Evolutionary conservation across 176 grass and related monocot species (phyloP).

Genomic region (Luzula sylvatica): DNA sequence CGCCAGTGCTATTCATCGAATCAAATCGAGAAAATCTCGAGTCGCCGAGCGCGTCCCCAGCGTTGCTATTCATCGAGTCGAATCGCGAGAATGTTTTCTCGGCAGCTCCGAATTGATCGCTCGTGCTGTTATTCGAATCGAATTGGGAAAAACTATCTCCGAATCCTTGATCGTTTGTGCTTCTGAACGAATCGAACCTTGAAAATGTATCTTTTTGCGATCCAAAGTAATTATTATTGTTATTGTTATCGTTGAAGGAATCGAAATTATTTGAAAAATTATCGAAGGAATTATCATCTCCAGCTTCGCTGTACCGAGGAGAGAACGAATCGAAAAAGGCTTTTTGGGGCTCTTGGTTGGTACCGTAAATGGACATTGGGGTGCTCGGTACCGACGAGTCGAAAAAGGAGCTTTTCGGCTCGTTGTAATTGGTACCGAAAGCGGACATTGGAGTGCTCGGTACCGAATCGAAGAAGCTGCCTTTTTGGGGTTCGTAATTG

Average conservation of each 20-base stretch:
- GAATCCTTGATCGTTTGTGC: conserved; percentile 44
- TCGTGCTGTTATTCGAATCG: conserved; percentile 55
- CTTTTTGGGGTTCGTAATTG: conserved; percentile 43
- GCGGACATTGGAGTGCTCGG: conserved; percentile 39
- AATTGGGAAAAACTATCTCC: conserved; percentile 49
- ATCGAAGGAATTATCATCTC: conserved; percentile 73
- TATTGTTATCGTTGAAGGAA: conserved; percentile 46
- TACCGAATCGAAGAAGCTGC: conserved; percentile 66
- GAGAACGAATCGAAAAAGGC: conserved; percentile 76
- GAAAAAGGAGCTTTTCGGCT: conserved; percentile 38
- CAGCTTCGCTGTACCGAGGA: conserved; percentile 76
- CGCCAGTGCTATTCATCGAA: conserved; percentile 63
- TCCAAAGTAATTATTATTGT: conserved; percentile 24
- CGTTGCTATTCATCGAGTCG: conserved; percentile 28
- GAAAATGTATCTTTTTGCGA: conserved; percentile 15
- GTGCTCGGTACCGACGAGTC: conserved; percentile 66
- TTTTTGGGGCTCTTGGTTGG: conserved; percentile 43
- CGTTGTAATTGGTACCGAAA: neutral
- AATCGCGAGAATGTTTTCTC: conserved; percentile 27
- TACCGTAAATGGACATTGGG: conserved; percentile 41
- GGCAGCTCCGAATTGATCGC: conserved; percentile 28
- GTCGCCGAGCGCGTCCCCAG: conserved; percentile 6
- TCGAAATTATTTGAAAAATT: conserved; percentile 71
- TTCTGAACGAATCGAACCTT: conserved; percentile 81
- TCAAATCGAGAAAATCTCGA: conserved; percentile 44